phyloP scores from a whole-genome alignment of 805 yeast genomes.

The Ogataea pini region DNA sequence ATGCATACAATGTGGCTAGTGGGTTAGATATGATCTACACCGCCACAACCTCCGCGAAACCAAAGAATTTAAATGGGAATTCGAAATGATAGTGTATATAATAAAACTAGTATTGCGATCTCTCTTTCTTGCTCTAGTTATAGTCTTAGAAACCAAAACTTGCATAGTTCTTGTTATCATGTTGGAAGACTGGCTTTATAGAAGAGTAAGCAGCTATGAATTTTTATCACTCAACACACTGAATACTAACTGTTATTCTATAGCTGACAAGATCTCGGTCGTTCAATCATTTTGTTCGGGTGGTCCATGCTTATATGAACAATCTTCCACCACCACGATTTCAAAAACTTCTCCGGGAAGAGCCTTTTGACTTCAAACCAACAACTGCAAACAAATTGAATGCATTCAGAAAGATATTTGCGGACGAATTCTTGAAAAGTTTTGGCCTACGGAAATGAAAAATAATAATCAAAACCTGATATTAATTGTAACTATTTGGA shows the following conservation, averaged over 20 bases:
- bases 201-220: slow-evolving; percentile 21
- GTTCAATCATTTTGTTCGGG: slow-evolving; percentile 63
- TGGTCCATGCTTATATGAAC: slow-evolving; percentile 63
- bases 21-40: too few relatives aligned
- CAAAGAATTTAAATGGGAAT: too few relatives aligned
- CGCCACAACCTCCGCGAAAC: too few relatives aligned
- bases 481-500: background rate
- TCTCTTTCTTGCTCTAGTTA: too few relatives aligned
- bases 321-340: slow-evolving; percentile 51
- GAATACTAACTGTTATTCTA: too few relatives aligned
- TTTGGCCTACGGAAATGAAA: slow-evolving; percentile 45
- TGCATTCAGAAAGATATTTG: slow-evolving; percentile 60
- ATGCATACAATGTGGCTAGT: too few relatives aligned
- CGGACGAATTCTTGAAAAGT: slow-evolving; percentile 58
- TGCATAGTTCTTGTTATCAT: slow-evolving; percentile 3
- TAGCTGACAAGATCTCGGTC: slow-evolving; percentile 55
- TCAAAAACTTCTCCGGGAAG: slow-evolving; percentile 21
- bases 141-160: too few relatives aligned
- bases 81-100: too few relatives aligned
- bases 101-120: too few relatives aligned
- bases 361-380: slow-evolving; percentile 40
- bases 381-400: slow-evolving; percentile 54
- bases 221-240: too few relatives aligned
- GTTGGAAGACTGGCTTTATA: slow-evolving; percentile 51
- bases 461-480: background rate